These are phyloP conservation scores for Silene uniflora DNA, from an alignment of 148 eudicot genomes.

Conservation along the genomic window DNA sequence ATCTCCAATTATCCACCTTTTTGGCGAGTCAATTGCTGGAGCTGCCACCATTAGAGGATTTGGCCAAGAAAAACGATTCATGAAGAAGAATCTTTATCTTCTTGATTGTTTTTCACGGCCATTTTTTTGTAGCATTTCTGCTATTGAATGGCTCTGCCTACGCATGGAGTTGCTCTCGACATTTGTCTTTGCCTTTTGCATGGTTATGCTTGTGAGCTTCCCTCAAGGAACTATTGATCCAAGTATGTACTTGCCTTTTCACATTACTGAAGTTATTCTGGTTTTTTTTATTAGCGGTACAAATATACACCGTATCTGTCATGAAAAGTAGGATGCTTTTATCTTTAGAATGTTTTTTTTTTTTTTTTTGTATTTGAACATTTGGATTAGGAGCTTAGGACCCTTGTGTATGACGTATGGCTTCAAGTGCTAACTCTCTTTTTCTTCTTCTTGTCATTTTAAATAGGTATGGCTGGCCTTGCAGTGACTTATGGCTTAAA, in stretches of 20 bases:
- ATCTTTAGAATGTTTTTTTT: not conserved
- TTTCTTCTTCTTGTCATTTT: conserved; percentile 16
- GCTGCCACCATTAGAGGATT: conserved; percentile 97
- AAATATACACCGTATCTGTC: not conserved
- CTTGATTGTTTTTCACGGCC: conserved; percentile 95
- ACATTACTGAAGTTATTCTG: conserved; percentile 1
- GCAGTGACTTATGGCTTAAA: conserved; percentile 98
- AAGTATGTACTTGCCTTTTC: conserved; percentile 48
- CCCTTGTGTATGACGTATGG: not conserved
- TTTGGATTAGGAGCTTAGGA: conserved; percentile 1
- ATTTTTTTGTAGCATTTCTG: conserved; percentile 89
- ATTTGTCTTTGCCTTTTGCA: conserved; percentile 89
- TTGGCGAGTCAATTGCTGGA: conserved; percentile 96
- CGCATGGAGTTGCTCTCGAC: conserved; percentile 93
- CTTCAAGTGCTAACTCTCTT: conserved; percentile 12
- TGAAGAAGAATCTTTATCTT: conserved; percentile 87
- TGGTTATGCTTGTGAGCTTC: conserved; percentile 69
- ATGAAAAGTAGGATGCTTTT: conserved; percentile 5
- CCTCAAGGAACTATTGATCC: conserved; percentile 60
- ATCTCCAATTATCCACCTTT: conserved; percentile 83
- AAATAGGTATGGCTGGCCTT: conserved; percentile 94
- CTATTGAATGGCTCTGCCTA: conserved; percentile 94
- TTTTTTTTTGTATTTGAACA: not conserved
- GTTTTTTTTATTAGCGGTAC: not conserved
- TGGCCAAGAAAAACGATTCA: conserved; percentile 88